Percentiles rank a stretch among this genome's conserved stretches.
These are phyloP conservation scores for Paecilomyces sp. DNA, from an alignment of 2,329 filamentous ascomycete species.

Conservation along the genomic window DNA sequence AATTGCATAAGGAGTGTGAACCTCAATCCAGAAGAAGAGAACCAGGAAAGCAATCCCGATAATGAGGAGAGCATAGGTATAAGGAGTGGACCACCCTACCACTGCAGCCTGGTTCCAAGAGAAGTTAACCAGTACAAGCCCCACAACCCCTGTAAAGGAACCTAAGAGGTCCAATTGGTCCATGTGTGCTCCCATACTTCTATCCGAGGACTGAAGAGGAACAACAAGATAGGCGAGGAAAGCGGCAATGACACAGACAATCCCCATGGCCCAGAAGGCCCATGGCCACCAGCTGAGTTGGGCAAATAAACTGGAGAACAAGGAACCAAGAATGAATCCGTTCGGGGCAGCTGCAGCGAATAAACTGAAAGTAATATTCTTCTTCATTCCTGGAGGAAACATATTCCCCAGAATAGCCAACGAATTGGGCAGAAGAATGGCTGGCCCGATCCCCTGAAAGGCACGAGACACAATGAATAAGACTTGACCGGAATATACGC, in stretches of 20 bases:
- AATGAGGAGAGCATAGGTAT: slow-evolving; percentile 40
- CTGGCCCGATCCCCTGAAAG: slow-evolving; percentile 45
- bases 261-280: slow-evolving; percentile 35
- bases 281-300: slow-evolving; percentile 39
- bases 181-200: slow-evolving; percentile 11
- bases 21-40: neutral
- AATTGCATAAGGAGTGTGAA: neutral
- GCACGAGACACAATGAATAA: slow-evolving; percentile 32
- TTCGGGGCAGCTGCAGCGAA: slow-evolving; percentile 39
- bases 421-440: slow-evolving; percentile 54
- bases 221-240: slow-evolving; percentile 21
- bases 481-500: slow-evolving; percentile 25
- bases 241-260: slow-evolving; percentile 26
- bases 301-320: slow-evolving; percentile 11
- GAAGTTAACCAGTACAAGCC: slow-evolving; percentile 54
- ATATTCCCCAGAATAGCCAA: slow-evolving; percentile 52
- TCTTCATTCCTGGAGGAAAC: slow-evolving; percentile 47
- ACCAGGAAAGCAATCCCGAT: neutral
- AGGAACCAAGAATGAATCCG: slow-evolving; percentile 31
- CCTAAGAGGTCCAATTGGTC: slow-evolving; percentile 29
- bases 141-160: slow-evolving; percentile 39
- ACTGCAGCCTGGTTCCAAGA: slow-evolving; percentile 55
- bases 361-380: slow-evolving; percentile 48
- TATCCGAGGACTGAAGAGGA: neutral
- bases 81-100: slow-evolving; percentile 48